Evolutionary conservation across 169 alveolate species (phyloP), one percentile per base, ranked within the genome.

Genomic region (Eimeria brunetti): DNA sequence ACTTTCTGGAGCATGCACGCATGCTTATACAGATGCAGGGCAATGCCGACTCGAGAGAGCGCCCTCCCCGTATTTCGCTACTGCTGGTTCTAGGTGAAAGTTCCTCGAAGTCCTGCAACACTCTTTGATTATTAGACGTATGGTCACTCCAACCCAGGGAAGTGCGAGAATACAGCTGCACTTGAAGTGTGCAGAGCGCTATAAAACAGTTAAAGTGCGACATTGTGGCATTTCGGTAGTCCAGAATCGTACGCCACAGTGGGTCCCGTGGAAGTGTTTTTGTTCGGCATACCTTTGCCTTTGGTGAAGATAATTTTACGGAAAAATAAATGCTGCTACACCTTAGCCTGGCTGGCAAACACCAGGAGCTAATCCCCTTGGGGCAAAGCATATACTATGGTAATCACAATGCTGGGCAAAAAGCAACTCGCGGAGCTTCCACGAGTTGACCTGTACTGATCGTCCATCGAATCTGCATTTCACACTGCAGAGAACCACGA

Each of bases 1-100:
- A 60, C 69, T 60, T 60, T 5, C 69, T 60, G 69, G 69, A 60
- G 69, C 69, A 60, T 60, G 69, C 69, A 24, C 69, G 69, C 69
- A 18, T 24, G 14, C n/a, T 16, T 41, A 4, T 41, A 41, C 46
- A 41, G 46, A 41, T 41, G 46, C 46, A 41, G 46, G 46, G 8
- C 46, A 41, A 41, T 41, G 46, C 4, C 46, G 46, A 41, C 46
- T 41, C 46, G 46, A 4, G 4, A 41, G 46, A 4, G 46, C 46
- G 46, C 46, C 8, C 4, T 41, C 46, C 46, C 46, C 46, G 4
- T 41, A 41, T 4, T 41, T 41, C 4, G 46, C 4, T 41, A 41
- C 46, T 41, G 46, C 46, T 41, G 8, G 22, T 60, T 16, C 69
- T 60, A 24, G 69, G 11, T 1, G 7, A 6, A 16, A 60, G 20